These are phyloP conservation scores for Scutellaria minor DNA, from an alignment of 257 asterid species.

Conservation along the genomic window DNA sequence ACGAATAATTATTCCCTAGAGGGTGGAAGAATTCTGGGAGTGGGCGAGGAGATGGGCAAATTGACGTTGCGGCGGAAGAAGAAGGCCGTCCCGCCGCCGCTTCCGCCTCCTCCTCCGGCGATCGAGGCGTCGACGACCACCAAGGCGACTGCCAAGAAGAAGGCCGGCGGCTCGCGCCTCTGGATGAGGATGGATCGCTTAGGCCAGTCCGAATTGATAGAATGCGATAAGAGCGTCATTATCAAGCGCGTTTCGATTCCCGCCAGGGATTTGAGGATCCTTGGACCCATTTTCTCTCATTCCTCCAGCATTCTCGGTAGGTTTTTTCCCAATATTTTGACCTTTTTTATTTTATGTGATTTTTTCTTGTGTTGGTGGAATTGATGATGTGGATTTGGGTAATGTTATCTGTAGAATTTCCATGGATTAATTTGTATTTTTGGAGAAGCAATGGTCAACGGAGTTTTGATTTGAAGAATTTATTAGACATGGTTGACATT, in stretches of 20 bases:
- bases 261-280: conserved; percentile 90
- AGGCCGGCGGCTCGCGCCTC: conserved; percentile 72
- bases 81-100: conserved; percentile 46
- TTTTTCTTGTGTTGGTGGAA: conserved; percentile 16
- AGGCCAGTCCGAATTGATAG: conserved; percentile 92
- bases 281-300: conserved; percentile 95
- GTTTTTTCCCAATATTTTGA: neutral
- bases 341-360: neutral
- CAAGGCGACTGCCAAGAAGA: conserved; percentile 70
- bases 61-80: conserved; percentile 60
- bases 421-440: neutral
- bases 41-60: conserved; percentile 46
- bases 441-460: neutral
- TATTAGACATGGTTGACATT: conserved; percentile 23
- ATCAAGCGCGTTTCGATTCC: conserved; percentile 85
- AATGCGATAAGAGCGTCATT: conserved; percentile 81
- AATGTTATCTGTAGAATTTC: no score
- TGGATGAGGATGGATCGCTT: conserved; percentile 95
- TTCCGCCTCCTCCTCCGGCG: conserved; percentile 54
- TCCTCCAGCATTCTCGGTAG: conserved; percentile 94
- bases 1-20: neutral
- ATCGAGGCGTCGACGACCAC: conserved; percentile 38
- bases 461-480: conserved; percentile 10
- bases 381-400: conserved; percentile 14
- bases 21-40: conserved; percentile 17